phyloP scores from a whole-genome alignment of 2,329 filamentous ascomycete genomes.

The Monilinia vaccinii-corymbosi region DNA sequence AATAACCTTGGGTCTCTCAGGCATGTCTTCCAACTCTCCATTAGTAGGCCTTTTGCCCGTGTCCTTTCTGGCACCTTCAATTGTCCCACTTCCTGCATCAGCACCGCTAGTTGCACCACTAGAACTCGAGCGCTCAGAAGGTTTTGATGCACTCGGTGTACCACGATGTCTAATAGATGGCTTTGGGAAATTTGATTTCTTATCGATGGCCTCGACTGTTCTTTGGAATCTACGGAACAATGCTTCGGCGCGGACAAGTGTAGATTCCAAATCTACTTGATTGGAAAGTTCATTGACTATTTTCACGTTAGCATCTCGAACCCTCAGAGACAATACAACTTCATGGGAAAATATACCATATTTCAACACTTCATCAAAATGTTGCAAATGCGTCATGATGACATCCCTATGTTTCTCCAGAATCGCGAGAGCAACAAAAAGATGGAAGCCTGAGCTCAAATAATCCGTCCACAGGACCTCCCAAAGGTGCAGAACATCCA shows the following conservation, averaged over 20 bases:
- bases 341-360: slow-evolving; percentile 56
- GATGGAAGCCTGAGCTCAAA: slow-evolving; percentile 78
- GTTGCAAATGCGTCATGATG: slow-evolving; percentile 87
- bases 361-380: slow-evolving; percentile 96
- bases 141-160: neutral
- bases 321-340: neutral
- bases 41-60: slow-evolving; percentile 11
- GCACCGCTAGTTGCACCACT: neutral
- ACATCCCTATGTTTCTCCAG: slow-evolving; percentile 93
- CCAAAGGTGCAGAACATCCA: slow-evolving; percentile 81
- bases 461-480: slow-evolving; percentile 93
- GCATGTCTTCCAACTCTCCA: slow-evolving; percentile 23
- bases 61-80: slow-evolving; percentile 8
- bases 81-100: slow-evolving; percentile 22
- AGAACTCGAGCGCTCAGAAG: neutral
- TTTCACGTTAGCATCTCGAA: neutral
- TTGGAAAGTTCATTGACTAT: slow-evolving; percentile 89
- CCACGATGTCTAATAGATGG: slow-evolving; percentile 33
- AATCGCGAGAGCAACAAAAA: slow-evolving; percentile 90
- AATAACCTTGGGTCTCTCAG: slow-evolving; percentile 41
- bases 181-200: slow-evolving; percentile 74
- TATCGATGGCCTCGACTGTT: slow-evolving; percentile 84
- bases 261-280: slow-evolving; percentile 82
- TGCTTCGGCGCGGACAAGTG: slow-evolving; percentile 77
- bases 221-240: slow-evolving; percentile 84